Evolutionary conservation across 768 basidiomycete species (phyloP).

Genomic region (Leccinum subgranulosum): DNA sequence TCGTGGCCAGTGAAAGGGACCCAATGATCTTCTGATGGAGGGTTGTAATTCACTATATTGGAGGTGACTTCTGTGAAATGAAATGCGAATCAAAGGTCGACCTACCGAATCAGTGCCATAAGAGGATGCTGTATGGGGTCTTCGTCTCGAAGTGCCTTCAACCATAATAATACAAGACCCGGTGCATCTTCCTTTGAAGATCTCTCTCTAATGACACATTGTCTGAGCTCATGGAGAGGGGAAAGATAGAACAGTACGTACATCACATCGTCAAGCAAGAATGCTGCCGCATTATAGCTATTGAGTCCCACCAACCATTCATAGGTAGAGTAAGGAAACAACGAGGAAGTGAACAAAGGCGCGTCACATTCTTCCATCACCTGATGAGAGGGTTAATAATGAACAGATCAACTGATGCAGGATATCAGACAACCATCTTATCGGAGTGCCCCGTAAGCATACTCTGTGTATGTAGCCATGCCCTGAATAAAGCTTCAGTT

Average conservation of each 20-base stretch:
- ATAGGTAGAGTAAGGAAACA: background rate
- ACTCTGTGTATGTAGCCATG: background rate
- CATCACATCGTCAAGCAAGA: background rate
- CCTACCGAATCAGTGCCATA: too few species aligned
- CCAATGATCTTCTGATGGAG: too few species aligned
- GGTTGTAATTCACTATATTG: too few species aligned
- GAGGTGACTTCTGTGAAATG: too few species aligned
- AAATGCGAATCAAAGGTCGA: too few species aligned
- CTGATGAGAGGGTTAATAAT: background rate
- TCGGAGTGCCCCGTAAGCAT: background rate
- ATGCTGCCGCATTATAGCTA: background rate
- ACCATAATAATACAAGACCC: too few species aligned
- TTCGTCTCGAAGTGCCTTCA: too few species aligned
- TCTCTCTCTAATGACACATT: background rate
- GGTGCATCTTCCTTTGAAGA: too few species aligned
- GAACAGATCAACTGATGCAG: background rate
- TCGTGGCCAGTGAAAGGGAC: too few species aligned
- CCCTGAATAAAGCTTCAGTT: background rate
- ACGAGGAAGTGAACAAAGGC: background rate
- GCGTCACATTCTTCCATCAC: background rate
- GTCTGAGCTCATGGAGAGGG: background rate
- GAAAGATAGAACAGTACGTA: background rate
- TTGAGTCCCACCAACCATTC: background rate
- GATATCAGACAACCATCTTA: background rate
- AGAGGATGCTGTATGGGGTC: too few species aligned